Conservation (phyloP, 75 land plant species). For the Cupressus sempervirens region DNA sequence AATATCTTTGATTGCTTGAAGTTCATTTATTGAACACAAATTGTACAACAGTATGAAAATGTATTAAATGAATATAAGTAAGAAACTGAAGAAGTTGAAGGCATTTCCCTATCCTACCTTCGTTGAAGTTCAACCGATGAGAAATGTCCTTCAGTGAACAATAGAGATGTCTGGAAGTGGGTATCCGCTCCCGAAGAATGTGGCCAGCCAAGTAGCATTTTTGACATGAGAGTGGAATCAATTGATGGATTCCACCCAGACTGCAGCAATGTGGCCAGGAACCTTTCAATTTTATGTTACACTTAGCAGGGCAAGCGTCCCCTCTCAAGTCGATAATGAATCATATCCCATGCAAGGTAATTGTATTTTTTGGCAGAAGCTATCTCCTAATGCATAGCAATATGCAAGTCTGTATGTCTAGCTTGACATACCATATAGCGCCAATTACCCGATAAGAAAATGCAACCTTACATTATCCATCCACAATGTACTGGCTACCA, state of each 20-base stretch:
- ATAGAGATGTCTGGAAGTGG: not conserved
- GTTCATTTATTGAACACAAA: not conserved
- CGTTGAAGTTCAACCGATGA: not conserved
- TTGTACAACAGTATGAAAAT: not conserved
- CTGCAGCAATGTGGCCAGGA: not conserved
- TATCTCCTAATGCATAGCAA: not conserved
- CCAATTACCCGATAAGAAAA: not conserved
- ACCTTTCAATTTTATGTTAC: not conserved
- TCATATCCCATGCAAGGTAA: not conserved
- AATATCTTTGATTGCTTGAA: not conserved
- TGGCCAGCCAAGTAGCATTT: not conserved
- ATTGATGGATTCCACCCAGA: not conserved
- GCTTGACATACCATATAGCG: not conserved
- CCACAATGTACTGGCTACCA: conserved; percentile 6
- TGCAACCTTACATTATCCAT: not conserved
- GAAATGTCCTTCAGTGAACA: not conserved
- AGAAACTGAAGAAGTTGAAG: not conserved
- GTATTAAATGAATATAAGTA: not conserved
- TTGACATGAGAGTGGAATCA: not conserved
- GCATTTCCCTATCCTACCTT: not conserved
- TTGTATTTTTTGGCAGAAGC: not conserved
- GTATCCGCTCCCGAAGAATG: conserved; percentile 1
- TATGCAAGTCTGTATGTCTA: not conserved
- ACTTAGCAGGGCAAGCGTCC: not conserved
- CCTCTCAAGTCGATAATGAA: not conserved